phyloP scores from a whole-genome alignment of 495 filamentous ascomycete species.

The Penicillium antarcticum region DNA sequence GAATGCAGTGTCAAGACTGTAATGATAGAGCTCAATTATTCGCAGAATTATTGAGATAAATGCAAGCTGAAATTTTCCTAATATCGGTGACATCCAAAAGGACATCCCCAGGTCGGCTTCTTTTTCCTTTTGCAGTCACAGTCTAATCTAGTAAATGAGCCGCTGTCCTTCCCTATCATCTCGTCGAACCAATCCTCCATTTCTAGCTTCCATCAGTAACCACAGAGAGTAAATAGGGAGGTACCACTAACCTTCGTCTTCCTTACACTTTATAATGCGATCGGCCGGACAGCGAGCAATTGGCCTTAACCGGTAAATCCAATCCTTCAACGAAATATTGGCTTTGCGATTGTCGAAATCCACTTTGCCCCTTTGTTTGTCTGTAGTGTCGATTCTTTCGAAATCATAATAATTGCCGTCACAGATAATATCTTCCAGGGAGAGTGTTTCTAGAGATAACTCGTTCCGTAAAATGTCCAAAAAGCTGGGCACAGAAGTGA shows the following conservation, averaged over 20 bases:
- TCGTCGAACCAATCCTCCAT: constrained; percentile 13
- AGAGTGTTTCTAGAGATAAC: constrained; percentile 12
- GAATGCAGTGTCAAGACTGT: too few relatives aligned
- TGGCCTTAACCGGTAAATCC: constrained; percentile 11
- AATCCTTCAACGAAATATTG: constrained; percentile 10
- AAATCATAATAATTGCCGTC: constrained; percentile 15
- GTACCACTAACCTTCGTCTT: constrained; percentile 11
- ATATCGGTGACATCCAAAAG: constrained; percentile 13
- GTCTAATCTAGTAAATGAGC: constrained; percentile 4
- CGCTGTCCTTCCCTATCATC: constrained; percentile 14
- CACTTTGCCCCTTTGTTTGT: constrained; percentile 4
- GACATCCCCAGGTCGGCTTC: constrained; percentile 6
- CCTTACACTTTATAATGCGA: constrained; percentile 1
- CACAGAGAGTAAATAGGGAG: constrained; percentile 1
- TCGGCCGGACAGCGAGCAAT: constrained; percentile 1
- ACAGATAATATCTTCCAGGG: constrained; percentile 14
- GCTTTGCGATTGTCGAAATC: constrained; percentile 10
- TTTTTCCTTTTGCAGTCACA: constrained; percentile 12
- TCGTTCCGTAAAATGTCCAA: constrained; percentile 9
- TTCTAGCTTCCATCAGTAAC: constrained; percentile 11
- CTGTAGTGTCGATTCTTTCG: not conserved
- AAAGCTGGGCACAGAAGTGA: constrained; percentile 12
- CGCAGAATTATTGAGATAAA: not conserved
- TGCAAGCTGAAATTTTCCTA: constrained; percentile 2
- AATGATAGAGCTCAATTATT: not conserved